Percentiles rank a stretch among this genome's conserved stretches.
These are phyloP conservation scores for Oxytropis ochrocephala DNA, from an alignment of 306 rosid genomes.

Conservation along the genomic window DNA sequence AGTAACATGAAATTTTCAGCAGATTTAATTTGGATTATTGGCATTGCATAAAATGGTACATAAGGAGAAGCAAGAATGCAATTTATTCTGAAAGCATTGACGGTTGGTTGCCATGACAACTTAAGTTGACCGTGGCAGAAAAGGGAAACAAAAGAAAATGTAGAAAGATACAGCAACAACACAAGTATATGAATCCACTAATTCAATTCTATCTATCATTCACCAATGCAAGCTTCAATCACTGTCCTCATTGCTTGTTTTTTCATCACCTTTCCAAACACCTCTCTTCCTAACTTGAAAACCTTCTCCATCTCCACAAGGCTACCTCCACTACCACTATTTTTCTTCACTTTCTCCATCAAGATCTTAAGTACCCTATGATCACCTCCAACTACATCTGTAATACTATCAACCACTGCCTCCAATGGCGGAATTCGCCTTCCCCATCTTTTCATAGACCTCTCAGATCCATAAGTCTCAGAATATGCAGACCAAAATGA, in stretches of 20 bases:
- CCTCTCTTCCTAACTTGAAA: constrained; percentile 58
- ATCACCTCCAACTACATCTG: constrained; percentile 64
- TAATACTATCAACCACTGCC: constrained; percentile 44
- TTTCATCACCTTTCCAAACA: constrained; percentile 64
- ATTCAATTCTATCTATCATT: constrained; percentile 4
- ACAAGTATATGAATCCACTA: neutral
- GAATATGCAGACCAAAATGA: constrained; percentile 62
- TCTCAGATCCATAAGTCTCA: constrained; percentile 48
- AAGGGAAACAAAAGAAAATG: neutral
- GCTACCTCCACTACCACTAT: constrained; percentile 27
- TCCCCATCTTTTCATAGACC: constrained; percentile 66
- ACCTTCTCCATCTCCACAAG: constrained; percentile 44
- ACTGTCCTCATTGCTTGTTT: constrained; percentile 58
- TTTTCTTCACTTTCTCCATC: constrained; percentile 46
- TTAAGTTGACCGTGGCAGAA: constrained; percentile 12
- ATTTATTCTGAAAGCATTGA: neutral
- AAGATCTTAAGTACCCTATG: constrained; percentile 57
- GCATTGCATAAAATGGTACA: neutral
- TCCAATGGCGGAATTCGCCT: constrained; percentile 48
- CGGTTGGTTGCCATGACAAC: neutral
- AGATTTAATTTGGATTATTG: neutral
- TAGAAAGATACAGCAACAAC: neutral
- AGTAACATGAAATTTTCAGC: neutral
- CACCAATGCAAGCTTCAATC: constrained; percentile 39
- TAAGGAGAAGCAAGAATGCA: neutral